Percentiles rank a stretch among this genome's conserved stretches.
These are phyloP conservation scores for Pythium dissimile DNA, from an alignment of 352 stramenopile species.

Conservation along the genomic window DNA sequence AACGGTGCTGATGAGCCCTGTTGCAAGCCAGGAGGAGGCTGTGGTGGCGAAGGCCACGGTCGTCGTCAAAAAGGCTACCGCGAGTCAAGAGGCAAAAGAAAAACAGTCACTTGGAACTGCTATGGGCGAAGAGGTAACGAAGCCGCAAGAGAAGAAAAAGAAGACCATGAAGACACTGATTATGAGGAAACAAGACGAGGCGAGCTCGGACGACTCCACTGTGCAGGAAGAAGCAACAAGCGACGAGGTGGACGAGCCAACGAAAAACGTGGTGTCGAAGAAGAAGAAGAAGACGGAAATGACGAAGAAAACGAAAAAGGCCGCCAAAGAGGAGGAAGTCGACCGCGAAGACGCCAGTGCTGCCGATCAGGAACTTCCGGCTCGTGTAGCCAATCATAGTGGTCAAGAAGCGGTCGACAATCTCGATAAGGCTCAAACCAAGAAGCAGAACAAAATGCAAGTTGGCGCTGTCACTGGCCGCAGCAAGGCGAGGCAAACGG, in stretches of 20 bases:
- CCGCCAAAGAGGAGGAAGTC: slow-evolving; percentile 4
- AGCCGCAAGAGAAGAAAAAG: background rate
- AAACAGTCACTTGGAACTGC: background rate
- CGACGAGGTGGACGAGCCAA: background rate
- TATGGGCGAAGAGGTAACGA: background rate
- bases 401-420: background rate
- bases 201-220: background rate
- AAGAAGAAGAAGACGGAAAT: background rate
- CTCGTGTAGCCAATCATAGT: background rate
- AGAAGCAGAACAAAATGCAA: slow-evolving; percentile 5
- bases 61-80: background rate
- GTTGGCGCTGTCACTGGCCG: slow-evolving; percentile 4
- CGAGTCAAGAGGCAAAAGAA: background rate
- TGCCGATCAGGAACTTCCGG: background rate
- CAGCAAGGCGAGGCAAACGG: slow-evolving; percentile 12
- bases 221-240: background rate
- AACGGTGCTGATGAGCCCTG: background rate
- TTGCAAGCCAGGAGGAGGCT: background rate
- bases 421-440: background rate
- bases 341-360: background rate
- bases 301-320: background rate
- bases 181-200: background rate
- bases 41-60: background rate
- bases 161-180: background rate
- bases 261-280: background rate